A percentile compares a stretch with the other conserved stretches of the same genome.
Evolutionary conservation across 768 basidiomycete genomes (phyloP).

Genomic region (Trametes cubensis): DNA sequence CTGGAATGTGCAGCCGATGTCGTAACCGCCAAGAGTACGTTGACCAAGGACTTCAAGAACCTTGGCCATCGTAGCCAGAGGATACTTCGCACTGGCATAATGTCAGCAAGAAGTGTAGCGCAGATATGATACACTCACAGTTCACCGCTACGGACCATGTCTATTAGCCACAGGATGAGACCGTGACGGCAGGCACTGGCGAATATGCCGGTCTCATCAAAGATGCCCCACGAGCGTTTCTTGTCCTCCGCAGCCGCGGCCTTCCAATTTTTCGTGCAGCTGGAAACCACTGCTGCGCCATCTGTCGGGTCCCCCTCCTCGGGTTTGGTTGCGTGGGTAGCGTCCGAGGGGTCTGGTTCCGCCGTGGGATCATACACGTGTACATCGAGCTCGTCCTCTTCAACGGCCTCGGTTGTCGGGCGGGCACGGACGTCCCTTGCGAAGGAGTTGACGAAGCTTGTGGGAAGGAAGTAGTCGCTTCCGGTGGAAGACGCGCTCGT

Average conservation of each 20-base stretch:
- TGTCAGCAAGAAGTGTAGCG: neutral
- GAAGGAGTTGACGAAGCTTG: slow-evolving; percentile 33
- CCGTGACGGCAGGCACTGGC: slow-evolving; percentile 30
- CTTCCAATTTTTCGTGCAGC: slow-evolving; percentile 39
- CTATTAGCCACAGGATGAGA: slow-evolving; percentile 21
- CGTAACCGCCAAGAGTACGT: slow-evolving; percentile 6
- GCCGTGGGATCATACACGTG: neutral
- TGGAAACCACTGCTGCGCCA: slow-evolving; percentile 10
- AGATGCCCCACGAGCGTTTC: slow-evolving; percentile 41
- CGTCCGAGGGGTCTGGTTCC: neutral
- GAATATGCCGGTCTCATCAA: slow-evolving; percentile 44
- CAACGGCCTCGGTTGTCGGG: neutral
- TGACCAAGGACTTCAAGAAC: slow-evolving; percentile 5
- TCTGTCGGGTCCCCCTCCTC: slow-evolving; percentile 26
- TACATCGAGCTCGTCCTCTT: neutral
- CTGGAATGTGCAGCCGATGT: slow-evolving; percentile 28
- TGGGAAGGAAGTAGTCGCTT: slow-evolving; percentile 33
- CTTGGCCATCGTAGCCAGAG: slow-evolving; percentile 23
- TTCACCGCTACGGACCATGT: slow-evolving; percentile 27
- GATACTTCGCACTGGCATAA: slow-evolving; percentile 27
- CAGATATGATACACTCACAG: slow-evolving; percentile 27
- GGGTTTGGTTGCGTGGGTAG: neutral
- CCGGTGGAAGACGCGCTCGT: slow-evolving; percentile 24
- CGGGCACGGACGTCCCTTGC: slow-evolving; percentile 34
- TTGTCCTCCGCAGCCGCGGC: slow-evolving; percentile 31